Base-by-base conservation (phyloP, 2,329 filamentous ascomycete genomes). In the Huntiella bhutanensis region DNA sequence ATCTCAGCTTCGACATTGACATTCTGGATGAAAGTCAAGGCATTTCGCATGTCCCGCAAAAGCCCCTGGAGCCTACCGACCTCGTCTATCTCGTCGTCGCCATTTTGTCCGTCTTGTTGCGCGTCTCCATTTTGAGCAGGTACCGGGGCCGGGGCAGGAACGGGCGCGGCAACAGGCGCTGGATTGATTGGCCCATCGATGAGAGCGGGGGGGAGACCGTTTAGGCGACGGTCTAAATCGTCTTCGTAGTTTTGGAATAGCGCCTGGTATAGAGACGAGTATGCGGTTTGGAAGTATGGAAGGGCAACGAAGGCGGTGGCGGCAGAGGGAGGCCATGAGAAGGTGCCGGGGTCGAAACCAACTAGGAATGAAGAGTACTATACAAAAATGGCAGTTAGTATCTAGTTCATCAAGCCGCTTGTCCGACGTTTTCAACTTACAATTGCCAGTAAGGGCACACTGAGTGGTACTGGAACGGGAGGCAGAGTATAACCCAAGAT, bases 311-410 rank as follows among this genome's bases (percentile, higher is more conserved):
- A 56, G n/a, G 64, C 67, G 49, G 70, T 66, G 35, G 65, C 61
- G 1, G 70, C 66, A 0, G 70, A 68, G 0, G 70, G 71, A 1
- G 72, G 71, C 71, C 71, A 75, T 11, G 57, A 54, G 15, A 68
- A 58, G 41, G 67, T 60, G n/a, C 64, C 55, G 28, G 64, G 59
- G 36, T 69, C 60, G 38, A 65, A 61, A 45, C 66, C 60, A 33
- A 67, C 54, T 19, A 69, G 63, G 33, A 64, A 61, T 8, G 65
- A 61, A 43, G 64, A 66, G 47, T 68, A 73, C 71, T 74, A 43
- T 8, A 28, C 15, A 69, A 65, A 50, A 65, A 37, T n/a, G 61
- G 58, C 28, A 3, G 35, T 41, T 46, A 41, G 48, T 40, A 36
- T 34, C 32, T 39, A n/a, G 15, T 12, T n/a, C 22, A 10, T 12